Conservation (phyloP, 1,139 yeast species). For the Chernovozyma sophiae-reginae region DNA sequence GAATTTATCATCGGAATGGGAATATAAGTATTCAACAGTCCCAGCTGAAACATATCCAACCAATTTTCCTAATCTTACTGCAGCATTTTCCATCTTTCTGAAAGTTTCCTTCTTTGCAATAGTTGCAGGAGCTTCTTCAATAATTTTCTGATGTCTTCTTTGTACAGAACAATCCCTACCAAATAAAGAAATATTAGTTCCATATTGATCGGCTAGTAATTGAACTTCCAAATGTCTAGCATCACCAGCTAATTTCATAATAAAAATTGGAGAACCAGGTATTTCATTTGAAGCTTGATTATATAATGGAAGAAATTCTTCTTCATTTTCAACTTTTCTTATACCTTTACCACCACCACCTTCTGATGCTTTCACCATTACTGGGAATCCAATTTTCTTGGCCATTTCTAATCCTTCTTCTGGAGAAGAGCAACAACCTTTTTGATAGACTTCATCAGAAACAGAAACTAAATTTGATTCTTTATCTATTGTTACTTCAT, state of each 20-base stretch:
- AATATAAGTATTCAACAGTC: conserved; percentile 94
- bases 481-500: conserved; percentile 65
- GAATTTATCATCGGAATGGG: conserved; percentile 90
- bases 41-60: conserved; percentile 99
- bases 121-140: conserved; percentile 96
- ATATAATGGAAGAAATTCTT: conserved; percentile 65
- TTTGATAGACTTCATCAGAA: conserved; percentile 70
- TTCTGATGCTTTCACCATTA: conserved; percentile 95
- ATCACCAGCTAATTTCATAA: conserved; percentile 90
- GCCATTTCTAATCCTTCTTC: conserved; percentile 89
- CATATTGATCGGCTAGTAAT: conserved; percentile 91
- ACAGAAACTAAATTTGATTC: conserved; percentile 82
- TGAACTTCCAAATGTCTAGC: conserved; percentile 97
- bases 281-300: conserved; percentile 91
- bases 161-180: conserved; percentile 98
- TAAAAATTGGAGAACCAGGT: conserved; percentile 93
- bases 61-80: conserved; percentile 90
- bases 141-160: conserved; percentile 95
- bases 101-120: conserved; percentile 86
- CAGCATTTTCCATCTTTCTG: conserved; percentile 90
- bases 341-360: conserved; percentile 99
- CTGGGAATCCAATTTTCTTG: conserved; percentile 85
- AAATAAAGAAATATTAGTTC: conserved; percentile 86
- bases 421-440: conserved; percentile 84
- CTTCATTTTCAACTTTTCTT: conserved; percentile 81